Evolutionary conservation across 306 rosid genomes (phyloP).

Genomic region (Cucurbita ficifolia): DNA sequence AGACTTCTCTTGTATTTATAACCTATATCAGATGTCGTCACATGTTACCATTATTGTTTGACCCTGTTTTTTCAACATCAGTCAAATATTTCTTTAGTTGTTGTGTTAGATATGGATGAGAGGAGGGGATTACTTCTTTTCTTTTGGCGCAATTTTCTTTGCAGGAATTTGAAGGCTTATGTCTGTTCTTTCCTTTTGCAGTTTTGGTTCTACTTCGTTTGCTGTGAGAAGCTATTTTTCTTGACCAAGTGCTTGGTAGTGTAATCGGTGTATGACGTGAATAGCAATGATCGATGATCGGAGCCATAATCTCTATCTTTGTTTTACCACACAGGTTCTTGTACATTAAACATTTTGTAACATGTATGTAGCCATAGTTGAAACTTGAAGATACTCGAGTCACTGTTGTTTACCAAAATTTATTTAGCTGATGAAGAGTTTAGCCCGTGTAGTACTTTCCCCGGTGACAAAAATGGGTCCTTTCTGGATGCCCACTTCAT

Average conservation of each 20-base stretch:
- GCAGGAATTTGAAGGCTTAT: slow-evolving; percentile 8
- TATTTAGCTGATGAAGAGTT: background rate
- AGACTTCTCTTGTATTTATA: background rate
- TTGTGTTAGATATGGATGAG: background rate
- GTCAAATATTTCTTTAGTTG: background rate
- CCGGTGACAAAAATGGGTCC: background rate
- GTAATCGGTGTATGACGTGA: background rate
- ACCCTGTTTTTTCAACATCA: background rate
- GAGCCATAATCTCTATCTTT: background rate
- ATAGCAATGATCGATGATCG: background rate
- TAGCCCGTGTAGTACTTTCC: background rate
- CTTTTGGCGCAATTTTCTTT: background rate
- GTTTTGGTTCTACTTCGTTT: slow-evolving; percentile 43
- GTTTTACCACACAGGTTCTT: background rate
- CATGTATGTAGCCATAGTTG: background rate
- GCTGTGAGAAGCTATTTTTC: slow-evolving; percentile 28
- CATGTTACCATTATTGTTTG: background rate
- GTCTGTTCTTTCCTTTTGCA: slow-evolving; percentile 30
- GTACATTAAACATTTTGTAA: background rate
- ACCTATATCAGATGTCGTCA: background rate
- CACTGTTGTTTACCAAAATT: background rate
- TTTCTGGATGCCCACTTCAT: background rate
- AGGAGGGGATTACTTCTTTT: background rate
- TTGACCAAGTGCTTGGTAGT: slow-evolving; percentile 6
- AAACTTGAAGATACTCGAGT: background rate